phyloP scores from a whole-genome alignment of 2,329 filamentous ascomycete genomes.

The Mollisia scopiformis region DNA sequence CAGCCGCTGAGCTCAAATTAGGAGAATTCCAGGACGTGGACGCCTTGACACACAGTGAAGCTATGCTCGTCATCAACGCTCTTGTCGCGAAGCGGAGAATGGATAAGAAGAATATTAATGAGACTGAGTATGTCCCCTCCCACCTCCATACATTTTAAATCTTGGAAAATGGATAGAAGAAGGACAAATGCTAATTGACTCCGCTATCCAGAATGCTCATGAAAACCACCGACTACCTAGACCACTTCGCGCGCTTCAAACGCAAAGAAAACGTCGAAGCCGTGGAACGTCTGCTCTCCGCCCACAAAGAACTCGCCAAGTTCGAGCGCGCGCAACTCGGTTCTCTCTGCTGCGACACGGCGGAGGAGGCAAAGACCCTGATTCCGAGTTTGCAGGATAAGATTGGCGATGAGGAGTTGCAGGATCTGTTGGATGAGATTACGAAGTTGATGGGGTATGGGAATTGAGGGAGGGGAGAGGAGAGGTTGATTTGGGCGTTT shows the following conservation, averaged over 20 bases:
- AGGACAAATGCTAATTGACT: neutral
- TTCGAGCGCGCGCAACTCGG: constrained; percentile 94
- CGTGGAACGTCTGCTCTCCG: constrained; percentile 84
- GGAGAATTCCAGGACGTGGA: constrained; percentile 94
- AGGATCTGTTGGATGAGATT: constrained; percentile 88
- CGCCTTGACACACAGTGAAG: constrained; percentile 90
- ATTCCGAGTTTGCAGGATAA: constrained; percentile 90
- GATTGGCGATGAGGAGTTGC: constrained; percentile 85
- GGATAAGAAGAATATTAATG: constrained; percentile 80
- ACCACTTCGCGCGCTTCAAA: constrained; percentile 95
- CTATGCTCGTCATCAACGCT: constrained; percentile 87
- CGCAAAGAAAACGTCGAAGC: constrained; percentile 92
- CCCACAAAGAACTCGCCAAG: constrained; percentile 79
- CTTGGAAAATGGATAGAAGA: no score
- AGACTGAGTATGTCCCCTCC: constrained; percentile 70
- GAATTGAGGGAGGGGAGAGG: constrained; percentile 5
- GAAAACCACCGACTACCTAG: constrained; percentile 90
- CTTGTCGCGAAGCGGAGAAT: constrained; percentile 80
- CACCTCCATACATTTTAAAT: neutral
- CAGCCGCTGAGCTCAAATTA: constrained; percentile 77
- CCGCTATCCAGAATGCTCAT: constrained; percentile 66
- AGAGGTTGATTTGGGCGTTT: neutral
- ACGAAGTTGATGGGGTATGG: constrained; percentile 65
- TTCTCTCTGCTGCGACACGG: constrained; percentile 85
- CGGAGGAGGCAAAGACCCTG: constrained; percentile 94